Conservation (phyloP, 768 basidiomycete species). For the Asterophora lycoperdoides region DNA sequence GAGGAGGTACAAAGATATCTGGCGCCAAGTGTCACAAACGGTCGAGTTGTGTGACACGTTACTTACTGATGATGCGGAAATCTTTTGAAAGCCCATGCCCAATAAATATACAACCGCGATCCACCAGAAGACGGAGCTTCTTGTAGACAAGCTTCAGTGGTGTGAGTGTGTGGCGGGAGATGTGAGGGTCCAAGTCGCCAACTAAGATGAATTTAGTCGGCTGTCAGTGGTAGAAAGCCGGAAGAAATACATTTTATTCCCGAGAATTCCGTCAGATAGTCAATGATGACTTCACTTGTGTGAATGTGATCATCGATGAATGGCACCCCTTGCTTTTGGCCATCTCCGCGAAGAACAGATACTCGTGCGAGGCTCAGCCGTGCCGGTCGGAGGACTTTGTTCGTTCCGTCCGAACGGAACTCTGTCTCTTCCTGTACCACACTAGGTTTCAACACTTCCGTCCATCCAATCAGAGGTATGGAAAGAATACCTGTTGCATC, state of each 20-base stretch:
- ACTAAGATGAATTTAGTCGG: constrained; percentile 40
- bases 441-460: background rate
- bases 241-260: constrained; percentile 79
- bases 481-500: constrained; percentile 74
- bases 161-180: constrained; percentile 84
- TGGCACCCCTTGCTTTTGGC: constrained; percentile 73
- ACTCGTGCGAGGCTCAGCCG: constrained; percentile 91
- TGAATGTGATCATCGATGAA: constrained; percentile 99
- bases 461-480: background rate
- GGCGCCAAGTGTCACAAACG: background rate
- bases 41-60: background rate
- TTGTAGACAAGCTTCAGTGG: constrained; percentile 98
- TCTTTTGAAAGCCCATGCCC: constrained; percentile 97
- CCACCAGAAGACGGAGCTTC: constrained; percentile 89
- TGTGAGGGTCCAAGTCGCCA: constrained; percentile 85
- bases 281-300: constrained; percentile 91
- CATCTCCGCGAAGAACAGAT: constrained; percentile 86
- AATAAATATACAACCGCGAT: constrained; percentile 93
- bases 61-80: constrained; percentile 95
- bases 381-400: constrained; percentile 87
- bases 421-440: constrained; percentile 83
- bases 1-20: constrained; percentile 96
- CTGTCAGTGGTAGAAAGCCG: background rate
- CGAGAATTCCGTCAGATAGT: constrained; percentile 96
- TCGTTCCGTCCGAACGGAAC: constrained; percentile 90